These are phyloP conservation scores for Sporothrix schenckii DNA, from an alignment of 2,329 filamentous ascomycete species.

Conservation along the genomic window DNA sequence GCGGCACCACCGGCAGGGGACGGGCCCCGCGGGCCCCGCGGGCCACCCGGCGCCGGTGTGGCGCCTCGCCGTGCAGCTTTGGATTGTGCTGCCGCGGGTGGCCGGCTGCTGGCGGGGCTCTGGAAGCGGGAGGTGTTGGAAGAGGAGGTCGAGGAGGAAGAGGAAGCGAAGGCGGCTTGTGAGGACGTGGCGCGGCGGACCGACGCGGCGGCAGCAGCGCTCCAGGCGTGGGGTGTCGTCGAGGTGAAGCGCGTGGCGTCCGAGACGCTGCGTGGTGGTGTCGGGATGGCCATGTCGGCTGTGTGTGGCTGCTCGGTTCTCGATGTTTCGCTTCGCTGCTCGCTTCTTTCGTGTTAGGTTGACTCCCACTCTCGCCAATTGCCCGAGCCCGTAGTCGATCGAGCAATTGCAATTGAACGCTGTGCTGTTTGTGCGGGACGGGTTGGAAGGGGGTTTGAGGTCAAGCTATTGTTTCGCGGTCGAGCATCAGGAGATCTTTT, in stretches of 20 bases:
- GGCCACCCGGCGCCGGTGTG: constrained; percentile 32
- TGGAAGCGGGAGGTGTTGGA: constrained; percentile 36
- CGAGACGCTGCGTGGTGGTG: constrained; percentile 65
- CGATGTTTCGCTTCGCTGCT: too few species aligned
- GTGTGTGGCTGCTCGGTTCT: neutral
- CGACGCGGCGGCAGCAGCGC: constrained; percentile 54
- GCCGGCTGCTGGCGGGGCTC: constrained; percentile 3
- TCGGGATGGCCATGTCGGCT: constrained; percentile 31
- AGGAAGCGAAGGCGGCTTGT: constrained; percentile 21
- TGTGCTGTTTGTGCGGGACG: neutral
- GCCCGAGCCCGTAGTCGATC: too few species aligned
- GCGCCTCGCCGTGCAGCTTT: constrained; percentile 2
- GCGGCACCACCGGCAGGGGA: constrained; percentile 6
- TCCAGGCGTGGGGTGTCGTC: constrained; percentile 69
- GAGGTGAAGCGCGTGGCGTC: constrained; percentile 80
- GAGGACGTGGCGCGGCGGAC: constrained; percentile 11
- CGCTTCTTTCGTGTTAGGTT: too few species aligned
- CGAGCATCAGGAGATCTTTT: constrained; percentile 26
- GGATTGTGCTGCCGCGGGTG: neutral
- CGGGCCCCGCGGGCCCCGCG: constrained; percentile 25
- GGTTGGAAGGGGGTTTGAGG: neutral
- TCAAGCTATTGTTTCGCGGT: constrained; percentile 5
- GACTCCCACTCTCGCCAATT: neutral
- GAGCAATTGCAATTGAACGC: neutral
- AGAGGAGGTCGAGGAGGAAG: constrained; percentile 31